Conservation (phyloP, 106 monocot species). For the Narthecium ossifragum region DNA sequence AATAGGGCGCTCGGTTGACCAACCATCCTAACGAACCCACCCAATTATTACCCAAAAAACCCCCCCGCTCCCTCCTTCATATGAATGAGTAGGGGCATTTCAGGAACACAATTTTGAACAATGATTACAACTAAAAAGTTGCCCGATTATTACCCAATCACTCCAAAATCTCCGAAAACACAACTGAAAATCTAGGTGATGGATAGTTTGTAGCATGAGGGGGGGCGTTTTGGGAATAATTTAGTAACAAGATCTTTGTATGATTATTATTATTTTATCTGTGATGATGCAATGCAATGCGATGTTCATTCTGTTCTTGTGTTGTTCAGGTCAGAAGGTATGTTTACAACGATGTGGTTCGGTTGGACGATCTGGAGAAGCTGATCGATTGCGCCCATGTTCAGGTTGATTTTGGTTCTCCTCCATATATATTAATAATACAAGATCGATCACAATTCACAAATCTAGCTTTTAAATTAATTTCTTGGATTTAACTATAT, state of each 20-base stretch:
- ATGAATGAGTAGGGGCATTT: neutral
- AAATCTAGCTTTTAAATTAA: neutral
- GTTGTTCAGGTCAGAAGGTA: constrained; percentile 58
- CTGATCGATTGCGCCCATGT: constrained; percentile 88
- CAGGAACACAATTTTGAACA: neutral
- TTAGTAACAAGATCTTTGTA: too few relatives aligned
- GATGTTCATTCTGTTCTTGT: too few relatives aligned
- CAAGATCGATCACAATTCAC: neutral
- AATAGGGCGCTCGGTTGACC: constrained; percentile 5
- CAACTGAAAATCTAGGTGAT: too few relatives aligned
- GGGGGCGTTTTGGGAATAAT: constrained; percentile 3
- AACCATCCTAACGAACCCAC: neutral
- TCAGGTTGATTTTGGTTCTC: constrained; percentile 34
- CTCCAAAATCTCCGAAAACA: neutral
- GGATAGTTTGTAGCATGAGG: neutral
- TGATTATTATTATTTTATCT: too few relatives aligned
- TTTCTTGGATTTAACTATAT: neutral
- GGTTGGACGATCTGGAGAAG: constrained; percentile 83
- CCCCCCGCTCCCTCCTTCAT: neutral
- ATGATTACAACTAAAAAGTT: neutral
- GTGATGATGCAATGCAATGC: too few relatives aligned
- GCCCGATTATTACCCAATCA: neutral
- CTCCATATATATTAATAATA: neutral
- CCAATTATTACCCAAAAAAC: constrained; percentile 5
- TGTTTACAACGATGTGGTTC: constrained; percentile 85